phyloP scores from a whole-genome alignment of 2,329 filamentous ascomycete genomes.

The Clarireedia homoeocarpa region DNA sequence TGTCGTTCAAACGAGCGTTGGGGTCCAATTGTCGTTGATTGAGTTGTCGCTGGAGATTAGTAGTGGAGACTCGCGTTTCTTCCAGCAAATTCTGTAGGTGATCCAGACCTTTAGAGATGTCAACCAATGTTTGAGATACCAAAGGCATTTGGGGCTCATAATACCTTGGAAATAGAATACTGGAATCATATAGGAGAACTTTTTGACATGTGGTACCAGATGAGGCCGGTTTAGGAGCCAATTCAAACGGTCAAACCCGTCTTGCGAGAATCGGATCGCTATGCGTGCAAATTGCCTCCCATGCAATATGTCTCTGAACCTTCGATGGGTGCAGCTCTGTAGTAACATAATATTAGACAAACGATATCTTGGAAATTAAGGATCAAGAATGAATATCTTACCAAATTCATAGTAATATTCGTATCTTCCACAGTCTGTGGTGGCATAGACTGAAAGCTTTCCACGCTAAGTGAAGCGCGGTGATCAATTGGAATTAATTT shows the following conservation, averaged over 20 bases:
- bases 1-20: constrained; percentile 6
- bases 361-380: background rate
- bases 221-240: constrained; percentile 40
- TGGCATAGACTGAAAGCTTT: constrained; percentile 39
- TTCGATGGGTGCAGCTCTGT: constrained; percentile 37
- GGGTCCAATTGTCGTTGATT: background rate
- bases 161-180: constrained; percentile 48
- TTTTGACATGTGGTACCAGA: constrained; percentile 46
- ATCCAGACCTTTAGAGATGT: constrained; percentile 1
- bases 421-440: constrained; percentile 15
- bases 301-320: constrained; percentile 42
- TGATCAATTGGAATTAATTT: constrained; percentile 42
- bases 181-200: constrained; percentile 53
- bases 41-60: constrained; percentile 7
- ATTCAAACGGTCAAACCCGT: constrained; percentile 40
- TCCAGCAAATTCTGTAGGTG: constrained; percentile 6
- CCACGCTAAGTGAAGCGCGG: constrained; percentile 42
- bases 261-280: constrained; percentile 31
- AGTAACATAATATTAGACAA: background rate
- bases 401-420: constrained; percentile 36
- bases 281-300: constrained; percentile 41
- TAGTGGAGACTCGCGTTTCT: constrained; percentile 4
- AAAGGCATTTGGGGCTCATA: background rate
- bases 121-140: background rate
- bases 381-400: background rate